Conservation (phyloP, 164 flowering plant genomes). For the Vitis riparia region DNA sequence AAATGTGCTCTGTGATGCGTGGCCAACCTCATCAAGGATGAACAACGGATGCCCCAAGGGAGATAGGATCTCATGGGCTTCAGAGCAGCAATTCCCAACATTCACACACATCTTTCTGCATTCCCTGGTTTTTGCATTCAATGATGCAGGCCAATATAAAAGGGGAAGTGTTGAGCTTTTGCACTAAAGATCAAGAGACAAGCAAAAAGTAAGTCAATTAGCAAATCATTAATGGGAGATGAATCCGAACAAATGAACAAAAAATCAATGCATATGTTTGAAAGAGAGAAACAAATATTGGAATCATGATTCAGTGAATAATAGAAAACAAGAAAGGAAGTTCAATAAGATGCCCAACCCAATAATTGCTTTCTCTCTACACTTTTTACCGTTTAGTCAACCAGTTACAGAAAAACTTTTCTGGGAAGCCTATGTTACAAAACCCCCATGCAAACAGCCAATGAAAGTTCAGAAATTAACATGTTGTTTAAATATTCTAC, state of each 20-base stretch:
- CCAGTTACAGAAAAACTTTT: too few species aligned
- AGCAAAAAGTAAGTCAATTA: not conserved
- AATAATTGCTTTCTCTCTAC: not conserved
- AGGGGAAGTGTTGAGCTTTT: not conserved
- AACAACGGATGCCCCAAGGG: slow-evolving; percentile 4
- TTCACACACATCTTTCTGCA: slow-evolving; percentile 47
- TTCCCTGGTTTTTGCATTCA: slow-evolving; percentile 25
- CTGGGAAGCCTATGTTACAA: too few species aligned
- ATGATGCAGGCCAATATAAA: not conserved
- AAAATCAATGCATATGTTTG: not conserved
- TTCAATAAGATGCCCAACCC: not conserved
- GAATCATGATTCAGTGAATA: not conserved
- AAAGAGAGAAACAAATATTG: not conserved
- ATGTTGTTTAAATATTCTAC: too few species aligned
- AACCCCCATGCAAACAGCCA: too few species aligned
- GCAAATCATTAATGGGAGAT: not conserved
- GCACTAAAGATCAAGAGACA: slow-evolving; percentile 3
- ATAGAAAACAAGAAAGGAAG: not conserved
- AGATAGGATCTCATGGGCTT: not conserved
- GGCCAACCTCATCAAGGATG: slow-evolving; percentile 15
- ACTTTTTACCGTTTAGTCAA: too few species aligned
- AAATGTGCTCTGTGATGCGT: slow-evolving; percentile 2
- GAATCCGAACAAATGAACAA: not conserved
- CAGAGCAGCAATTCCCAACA: slow-evolving; percentile 2
- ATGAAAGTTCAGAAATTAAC: too few species aligned